These are phyloP conservation scores for Dactylellina haptotyla DNA, from an alignment of 2,329 filamentous ascomycete genomes.

Conservation along the genomic window DNA sequence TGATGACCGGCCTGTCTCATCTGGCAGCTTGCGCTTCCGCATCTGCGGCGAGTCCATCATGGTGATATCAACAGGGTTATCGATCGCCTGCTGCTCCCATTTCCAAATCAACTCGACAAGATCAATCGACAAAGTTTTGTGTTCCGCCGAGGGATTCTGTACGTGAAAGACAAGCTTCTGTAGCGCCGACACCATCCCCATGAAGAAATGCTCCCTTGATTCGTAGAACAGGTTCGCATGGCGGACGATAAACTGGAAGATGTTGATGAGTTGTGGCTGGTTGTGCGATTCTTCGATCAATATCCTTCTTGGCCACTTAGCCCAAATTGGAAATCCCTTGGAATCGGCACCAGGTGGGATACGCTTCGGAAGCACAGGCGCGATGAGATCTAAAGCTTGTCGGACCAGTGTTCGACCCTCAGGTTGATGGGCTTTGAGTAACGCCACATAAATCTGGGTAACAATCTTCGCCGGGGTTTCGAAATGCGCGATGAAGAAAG, in stretches of 20 bases:
- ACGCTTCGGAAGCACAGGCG: conserved; percentile 89
- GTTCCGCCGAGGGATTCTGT: conserved; percentile 86
- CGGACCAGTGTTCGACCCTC: conserved; percentile 92
- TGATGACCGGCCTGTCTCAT: conserved; percentile 59
- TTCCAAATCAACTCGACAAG: conserved; percentile 90
- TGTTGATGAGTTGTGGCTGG: conserved; percentile 92
- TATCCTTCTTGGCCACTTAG: conserved; percentile 87
- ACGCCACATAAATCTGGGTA: conserved; percentile 89
- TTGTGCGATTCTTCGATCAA: conserved; percentile 94
- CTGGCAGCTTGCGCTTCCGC: conserved; percentile 76
- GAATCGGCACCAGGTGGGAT: conserved; percentile 75
- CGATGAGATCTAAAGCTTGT: conserved; percentile 91
- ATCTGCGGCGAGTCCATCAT: conserved; percentile 76
- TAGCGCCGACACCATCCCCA: conserved; percentile 86
- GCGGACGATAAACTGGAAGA: conserved; percentile 94
- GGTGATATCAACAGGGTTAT: conserved; percentile 61
- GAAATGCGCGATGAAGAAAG: conserved; percentile 96
- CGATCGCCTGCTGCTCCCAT: conserved; percentile 85
- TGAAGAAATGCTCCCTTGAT: conserved; percentile 87
- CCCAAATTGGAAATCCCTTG: conserved; percentile 82
- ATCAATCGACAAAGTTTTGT: conserved; percentile 87
- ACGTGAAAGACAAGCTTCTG: conserved; percentile 82
- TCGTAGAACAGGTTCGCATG: conserved; percentile 96
- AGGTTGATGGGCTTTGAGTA: conserved; percentile 92
- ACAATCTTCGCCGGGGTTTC: conserved; percentile 97